Evolutionary conservation across 345 rosid species (phyloP), one percentile per base, ranked within the genome.

Genomic region (Populus nigra): DNA sequence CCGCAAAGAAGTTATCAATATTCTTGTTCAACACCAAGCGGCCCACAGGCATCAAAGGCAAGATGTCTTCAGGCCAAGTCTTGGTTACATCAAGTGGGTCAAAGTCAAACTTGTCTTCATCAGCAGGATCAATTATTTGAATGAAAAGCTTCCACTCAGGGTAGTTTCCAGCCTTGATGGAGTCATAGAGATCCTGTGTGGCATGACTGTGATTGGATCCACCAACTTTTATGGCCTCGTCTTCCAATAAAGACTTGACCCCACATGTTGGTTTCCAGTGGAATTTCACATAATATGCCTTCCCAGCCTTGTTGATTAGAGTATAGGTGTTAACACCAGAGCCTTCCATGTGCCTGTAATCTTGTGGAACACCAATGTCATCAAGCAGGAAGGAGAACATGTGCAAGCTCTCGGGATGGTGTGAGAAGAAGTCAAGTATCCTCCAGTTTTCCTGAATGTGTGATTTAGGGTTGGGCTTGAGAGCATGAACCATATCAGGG

Each of bases 251-350:
- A 77, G 88, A 88, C 78, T 92, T 90, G 36, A 96, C 87, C 49
- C 97, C 98, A 81, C 98, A 96, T 83, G 97, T 92, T 3, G 99
- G 98, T 76, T 88, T 96, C 99, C 99, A 96, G 80, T 96, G 99
- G 73, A 96, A 96, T 73, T 93, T 92, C 77, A 93, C 99, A 71
- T 89, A 93, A 79, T 88, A 84, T 41, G 90, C 89, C 85, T 89
- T 92, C 22, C 97, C 99, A 43, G 92, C 91, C 85, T 92, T 96
- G 93, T 88, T 89, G 83, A 96, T 88, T 39, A 96, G 86, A 53
- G 87, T 82, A 71, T 91, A 96, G 68, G 99, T 92, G 89, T 96
- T 89, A 69, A 96, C 99, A 20, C 98, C 97, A 15, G 78, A 78
- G 63, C 99, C 99, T 2, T 92, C 98, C 98, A 93, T 95, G 88